Percentiles rank a stretch among this genome's conserved stretches.
Evolutionary conservation across 768 basidiomycete species (phyloP).

Genomic region (Nidularia pulvinata): DNA sequence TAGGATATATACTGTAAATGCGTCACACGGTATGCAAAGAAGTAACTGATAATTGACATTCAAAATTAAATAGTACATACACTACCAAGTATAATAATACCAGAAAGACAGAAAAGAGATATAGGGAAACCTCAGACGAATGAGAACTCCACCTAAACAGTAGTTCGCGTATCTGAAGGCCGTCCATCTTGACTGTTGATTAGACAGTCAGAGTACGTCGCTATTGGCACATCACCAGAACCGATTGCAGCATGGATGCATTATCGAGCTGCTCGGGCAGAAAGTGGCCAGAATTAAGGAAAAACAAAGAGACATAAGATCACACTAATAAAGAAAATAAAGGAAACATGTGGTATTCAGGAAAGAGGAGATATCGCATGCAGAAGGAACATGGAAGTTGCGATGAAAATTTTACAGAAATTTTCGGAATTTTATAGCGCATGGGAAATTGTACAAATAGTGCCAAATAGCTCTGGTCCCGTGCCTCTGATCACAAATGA

Average conservation of each 20-base stretch:
- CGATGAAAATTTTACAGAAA: too few species aligned
- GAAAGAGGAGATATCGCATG: conserved; percentile 2
- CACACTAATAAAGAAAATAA: conserved; percentile 5
- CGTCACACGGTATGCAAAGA: too few species aligned
- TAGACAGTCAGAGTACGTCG: conserved; percentile 45
- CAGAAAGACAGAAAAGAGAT: conserved; percentile 7
- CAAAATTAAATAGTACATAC: too few species aligned
- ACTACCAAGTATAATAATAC: too few species aligned
- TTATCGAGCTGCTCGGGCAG: conserved; percentile 73
- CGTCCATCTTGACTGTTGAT: conserved; percentile 56
- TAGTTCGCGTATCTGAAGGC: conserved; percentile 29
- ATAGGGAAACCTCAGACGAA: conserved; percentile 30
- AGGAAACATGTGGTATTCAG: conserved; percentile 1
- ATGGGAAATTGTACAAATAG: too few species aligned
- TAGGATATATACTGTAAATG: too few species aligned
- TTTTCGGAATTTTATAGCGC: too few species aligned
- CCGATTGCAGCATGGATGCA: conserved; percentile 67
- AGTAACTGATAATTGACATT: too few species aligned
- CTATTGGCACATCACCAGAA: conserved; percentile 81
- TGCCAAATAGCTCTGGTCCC: too few species aligned
- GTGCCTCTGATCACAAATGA: too few species aligned
- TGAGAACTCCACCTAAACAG: conserved; percentile 27
- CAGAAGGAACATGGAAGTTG: too few species aligned
- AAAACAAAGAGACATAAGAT: conserved; percentile 1
- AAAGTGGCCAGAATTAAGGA: conserved; percentile 68